phyloP scores from a whole-genome alignment of 495 filamentous ascomycete genomes.

The Halenospora varia region DNA sequence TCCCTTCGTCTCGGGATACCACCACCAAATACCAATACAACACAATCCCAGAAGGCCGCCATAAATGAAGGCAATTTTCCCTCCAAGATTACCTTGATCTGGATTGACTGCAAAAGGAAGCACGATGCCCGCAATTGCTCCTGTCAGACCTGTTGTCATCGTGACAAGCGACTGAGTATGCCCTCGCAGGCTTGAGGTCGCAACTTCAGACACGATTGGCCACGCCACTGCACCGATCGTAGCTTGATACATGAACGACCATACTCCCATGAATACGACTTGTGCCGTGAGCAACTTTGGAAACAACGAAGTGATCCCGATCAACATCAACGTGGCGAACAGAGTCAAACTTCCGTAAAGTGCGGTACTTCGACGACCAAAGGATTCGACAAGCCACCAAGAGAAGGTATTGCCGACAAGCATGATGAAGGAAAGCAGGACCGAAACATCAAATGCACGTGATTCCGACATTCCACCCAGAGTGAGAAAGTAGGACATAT shows the following conservation, averaged over 20 bases:
- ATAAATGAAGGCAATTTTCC: slow-evolving; percentile 26
- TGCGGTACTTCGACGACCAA: background rate
- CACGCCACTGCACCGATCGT: background rate
- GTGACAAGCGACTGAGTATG: background rate
- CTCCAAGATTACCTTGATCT: slow-evolving; percentile 14
- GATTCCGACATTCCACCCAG: background rate
- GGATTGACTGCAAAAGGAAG: slow-evolving; percentile 16
- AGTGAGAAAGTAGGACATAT: background rate
- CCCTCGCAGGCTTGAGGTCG: background rate
- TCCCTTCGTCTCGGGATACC: slow-evolving; percentile 22
- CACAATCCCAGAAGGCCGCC: background rate
- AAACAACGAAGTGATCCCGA: background rate
- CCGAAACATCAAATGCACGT: background rate
- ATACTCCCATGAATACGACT: slow-evolving; percentile 2
- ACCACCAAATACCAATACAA: slow-evolving; percentile 9
- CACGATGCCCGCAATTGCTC: slow-evolving; percentile 17
- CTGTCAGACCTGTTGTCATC: background rate
- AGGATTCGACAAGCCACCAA: background rate
- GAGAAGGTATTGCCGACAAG: background rate
- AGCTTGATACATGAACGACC: slow-evolving; percentile 5
- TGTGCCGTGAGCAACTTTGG: background rate
- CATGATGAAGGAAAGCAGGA: background rate
- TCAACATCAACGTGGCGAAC: background rate
- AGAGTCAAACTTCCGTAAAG: background rate
- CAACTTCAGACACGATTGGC: background rate